Conservation (phyloP, 2,329 filamentous ascomycete species). For the Kalaharituber pfeilii region DNA sequence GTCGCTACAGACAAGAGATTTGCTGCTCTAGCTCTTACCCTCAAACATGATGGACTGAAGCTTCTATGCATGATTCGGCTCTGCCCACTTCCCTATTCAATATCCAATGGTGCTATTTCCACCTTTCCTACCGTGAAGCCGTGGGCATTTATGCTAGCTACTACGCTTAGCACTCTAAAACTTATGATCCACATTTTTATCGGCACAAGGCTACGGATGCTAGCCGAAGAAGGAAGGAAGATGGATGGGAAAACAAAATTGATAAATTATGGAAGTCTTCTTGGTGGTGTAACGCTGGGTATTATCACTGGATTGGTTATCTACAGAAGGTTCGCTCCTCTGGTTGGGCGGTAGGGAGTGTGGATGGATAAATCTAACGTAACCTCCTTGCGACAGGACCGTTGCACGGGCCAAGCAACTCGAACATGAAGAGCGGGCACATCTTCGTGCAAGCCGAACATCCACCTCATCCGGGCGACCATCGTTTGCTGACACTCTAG, state of each 20-base stretch:
- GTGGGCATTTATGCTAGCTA: slow-evolving; percentile 60
- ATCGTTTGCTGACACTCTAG: neutral
- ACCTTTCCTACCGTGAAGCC: slow-evolving; percentile 81
- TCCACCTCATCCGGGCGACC: slow-evolving; percentile 4
- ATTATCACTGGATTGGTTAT: slow-evolving; percentile 66
- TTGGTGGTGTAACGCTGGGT: slow-evolving; percentile 44
- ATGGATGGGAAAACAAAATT: slow-evolving; percentile 66
- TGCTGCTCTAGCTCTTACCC: slow-evolving; percentile 66
- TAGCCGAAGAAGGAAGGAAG: slow-evolving; percentile 66
- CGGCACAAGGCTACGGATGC: slow-evolving; percentile 59
- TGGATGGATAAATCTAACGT: neutral
- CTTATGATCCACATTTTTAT: slow-evolving; percentile 86
- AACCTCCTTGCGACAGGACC: slow-evolving; percentile 6
- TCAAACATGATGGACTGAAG: slow-evolving; percentile 78
- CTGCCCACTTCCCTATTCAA: slow-evolving; percentile 78
- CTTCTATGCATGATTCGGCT: slow-evolving; percentile 81
- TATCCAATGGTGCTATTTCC: slow-evolving; percentile 85
- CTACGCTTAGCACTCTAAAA: slow-evolving; percentile 67
- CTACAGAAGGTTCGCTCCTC: slow-evolving; percentile 34
- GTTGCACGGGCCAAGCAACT: slow-evolving; percentile 18
- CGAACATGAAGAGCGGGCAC: slow-evolving; percentile 18
- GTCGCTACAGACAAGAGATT: slow-evolving; percentile 75
- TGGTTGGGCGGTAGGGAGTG: neutral
- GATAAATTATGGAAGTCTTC: slow-evolving; percentile 69
- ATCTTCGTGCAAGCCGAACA: slow-evolving; percentile 7